Evolutionary conservation across 176 grass and related monocot genomes (phyloP), one percentile per base, ranked within the genome.

Genomic region (Calamus simplicifolius): DNA sequence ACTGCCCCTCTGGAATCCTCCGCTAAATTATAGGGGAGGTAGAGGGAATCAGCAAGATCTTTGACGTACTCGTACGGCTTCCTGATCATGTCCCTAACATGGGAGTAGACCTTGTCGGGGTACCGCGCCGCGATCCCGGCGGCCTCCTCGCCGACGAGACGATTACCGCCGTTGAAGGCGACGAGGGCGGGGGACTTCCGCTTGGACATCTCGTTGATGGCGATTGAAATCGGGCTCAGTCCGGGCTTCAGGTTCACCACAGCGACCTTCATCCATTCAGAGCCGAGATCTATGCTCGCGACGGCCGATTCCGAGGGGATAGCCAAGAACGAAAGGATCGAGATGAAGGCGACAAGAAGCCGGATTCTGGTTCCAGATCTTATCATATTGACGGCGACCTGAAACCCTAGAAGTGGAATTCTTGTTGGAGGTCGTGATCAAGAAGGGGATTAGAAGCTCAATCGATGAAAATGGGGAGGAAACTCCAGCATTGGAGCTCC

Each of bases 181-280:
- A 79, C 81, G 17, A 98, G 87, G 30, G 85, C 79, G 2, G 94
- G 94, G 59, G 94, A 98, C 73, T 98, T 98, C 50, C 94, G 83
- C 81, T 98, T 98, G 38, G 94, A 98, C 94, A 98, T 98, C 80
- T 98, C 94, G 69, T 98, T 98, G 67, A 92, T 98, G 67, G 94
- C 88, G 55, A 98, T 68, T 1, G 76, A 53, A 58, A 98, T 98
- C 56, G 94, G 94, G 23, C 54, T 72, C 18, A 81, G 88, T 5
- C 88, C 84, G 1, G 88, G 87, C 31, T 83, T 86, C 58, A 98
- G 83, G 69, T 98, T 89, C 54, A 98, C 93, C 29, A 69, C 94
- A 1, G 85, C 94, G 18, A 98, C 81, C 69, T 98, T 98, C 69
- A 98, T 76, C 94, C 94, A 93, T 56, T 98, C 94, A 2, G 94